Base-by-base conservation (phyloP, 2,329 filamentous ascomycete species). In the Sodiomyces alkalinus region DNA sequence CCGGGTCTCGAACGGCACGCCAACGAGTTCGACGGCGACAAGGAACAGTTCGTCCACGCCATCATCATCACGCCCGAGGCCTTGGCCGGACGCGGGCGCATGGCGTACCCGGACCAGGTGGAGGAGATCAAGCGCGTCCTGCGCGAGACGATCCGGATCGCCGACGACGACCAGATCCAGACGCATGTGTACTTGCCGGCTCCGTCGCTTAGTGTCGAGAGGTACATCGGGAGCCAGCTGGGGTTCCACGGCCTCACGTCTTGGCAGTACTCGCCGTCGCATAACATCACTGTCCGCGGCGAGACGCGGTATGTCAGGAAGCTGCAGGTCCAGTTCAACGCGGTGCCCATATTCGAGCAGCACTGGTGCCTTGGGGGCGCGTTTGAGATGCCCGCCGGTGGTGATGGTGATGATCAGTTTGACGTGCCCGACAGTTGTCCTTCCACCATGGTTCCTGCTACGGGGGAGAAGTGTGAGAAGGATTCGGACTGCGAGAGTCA, bases 281-380 rank as follows among this genome's bases (percentile, higher is more conserved):
- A 33, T 20, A 23, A 9, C 7, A 8, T 24, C 12, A 12, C 7
- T 7, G 22, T 8, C 12, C 17, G 17, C 19, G 25, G 14, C 4
- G 11, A 15, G 9, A 14, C 22, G 6, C n/a, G 14, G 6, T 27
- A 25, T 8, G 22, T 24, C 17, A 31, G 31, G 9, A 13, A 19
- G 14, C 14, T 36, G 5, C 19, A 28, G 13, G 5, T 39, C 6
- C 30, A 32, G 10, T 32, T 31, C 19, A 28, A 38, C 14, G 31
- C 32, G 19, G 19, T 30, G 6, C 3, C 32, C 6, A 26, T 43
- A 37, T 65, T 60, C 9, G 31, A 36, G 14, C 24, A 32, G 14
- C 19, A 15, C 7, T 38, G 37, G 37, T 39, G 37, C 26, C n/a
- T n/a, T n/a, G n/a, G n/a, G n/a, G n/a, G 21, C 1, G 21, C 27